Percentiles rank a stretch among this genome's conserved stretches.
Evolutionary conservation across 805 yeast genomes (phyloP).

Genomic region (Saitoella complicata): DNA sequence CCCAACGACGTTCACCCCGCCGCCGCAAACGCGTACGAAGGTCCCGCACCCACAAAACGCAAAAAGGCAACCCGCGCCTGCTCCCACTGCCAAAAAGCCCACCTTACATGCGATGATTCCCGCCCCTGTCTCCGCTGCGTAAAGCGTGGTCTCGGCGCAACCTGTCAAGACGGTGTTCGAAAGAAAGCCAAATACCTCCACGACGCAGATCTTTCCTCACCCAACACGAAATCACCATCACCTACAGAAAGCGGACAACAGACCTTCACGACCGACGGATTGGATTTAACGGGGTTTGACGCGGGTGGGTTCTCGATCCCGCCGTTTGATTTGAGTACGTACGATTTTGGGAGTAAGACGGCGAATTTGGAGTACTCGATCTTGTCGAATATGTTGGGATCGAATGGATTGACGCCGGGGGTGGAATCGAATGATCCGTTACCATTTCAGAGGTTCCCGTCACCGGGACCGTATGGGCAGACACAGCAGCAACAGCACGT

Average conservation of each 20-base stretch:
- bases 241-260: neutral
- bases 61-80: slow-evolving; percentile 79
- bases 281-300: slow-evolving; percentile 3
- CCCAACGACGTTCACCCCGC: no score
- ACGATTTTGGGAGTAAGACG: slow-evolving; percentile 22
- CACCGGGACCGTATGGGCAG: slow-evolving; percentile 1
- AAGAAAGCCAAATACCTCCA: slow-evolving; percentile 61
- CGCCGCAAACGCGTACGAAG: no score
- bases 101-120: slow-evolving; percentile 71
- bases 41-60: slow-evolving; percentile 20
- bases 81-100: slow-evolving; percentile 77
- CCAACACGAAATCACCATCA: no score
- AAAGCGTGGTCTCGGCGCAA: slow-evolving; percentile 43
- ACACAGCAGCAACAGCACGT: neutral
- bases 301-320: slow-evolving; percentile 8
- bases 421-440: no score
- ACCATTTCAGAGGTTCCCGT: neutral
- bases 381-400: slow-evolving; percentile 19
- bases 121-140: slow-evolving; percentile 76
- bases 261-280: neutral
- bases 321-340: slow-evolving; percentile 8
- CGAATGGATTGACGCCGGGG: neutral
- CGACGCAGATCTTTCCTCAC: slow-evolving; percentile 25
- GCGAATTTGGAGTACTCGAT: slow-evolving; percentile 23
- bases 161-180: slow-evolving; percentile 82